Evolutionary conservation across 140 eudicot genomes (phyloP).

Genomic region (Stevia rebaudiana): DNA sequence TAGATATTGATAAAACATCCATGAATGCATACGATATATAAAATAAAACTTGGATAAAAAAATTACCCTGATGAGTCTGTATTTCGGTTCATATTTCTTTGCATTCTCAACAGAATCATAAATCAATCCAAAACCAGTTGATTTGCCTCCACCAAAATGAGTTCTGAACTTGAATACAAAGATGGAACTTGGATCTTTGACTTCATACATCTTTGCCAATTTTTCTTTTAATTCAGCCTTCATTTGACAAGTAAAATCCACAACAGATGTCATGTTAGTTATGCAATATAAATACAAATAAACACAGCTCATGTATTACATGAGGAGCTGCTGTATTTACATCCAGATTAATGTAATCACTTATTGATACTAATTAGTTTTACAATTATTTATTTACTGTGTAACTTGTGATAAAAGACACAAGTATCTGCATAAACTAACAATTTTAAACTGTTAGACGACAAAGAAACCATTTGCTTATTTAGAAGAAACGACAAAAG

Average conservation of each 20-base stretch:
- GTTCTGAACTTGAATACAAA: conserved; percentile 45
- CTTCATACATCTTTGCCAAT: conserved; percentile 38
- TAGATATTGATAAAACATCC: neutral
- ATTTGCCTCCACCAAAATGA: conserved; percentile 41
- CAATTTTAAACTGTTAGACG: neutral
- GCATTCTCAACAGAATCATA: conserved; percentile 43
- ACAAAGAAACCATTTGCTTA: neutral
- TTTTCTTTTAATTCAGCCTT: conserved; percentile 48
- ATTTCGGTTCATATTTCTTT: conserved; percentile 40
- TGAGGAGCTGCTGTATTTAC: neutral
- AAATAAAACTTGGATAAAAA: neutral
- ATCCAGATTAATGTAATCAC: neutral
- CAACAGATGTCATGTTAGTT: neutral
- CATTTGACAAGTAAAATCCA: neutral
- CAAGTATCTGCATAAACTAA: neutral
- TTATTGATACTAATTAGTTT: neutral
- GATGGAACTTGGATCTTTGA: conserved; percentile 31
- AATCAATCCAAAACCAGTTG: conserved; percentile 41
- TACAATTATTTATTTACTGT: neutral
- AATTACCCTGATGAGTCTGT: conserved; percentile 40
- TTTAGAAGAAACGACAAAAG: neutral
- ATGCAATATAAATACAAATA: neutral
- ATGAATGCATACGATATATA: neutral
- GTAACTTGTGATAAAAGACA: neutral
- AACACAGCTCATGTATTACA: neutral